These are phyloP conservation scores for Naganishia liquefaciens DNA, from an alignment of 1,284 basidiomycete genomes.

Conservation along the genomic window DNA sequence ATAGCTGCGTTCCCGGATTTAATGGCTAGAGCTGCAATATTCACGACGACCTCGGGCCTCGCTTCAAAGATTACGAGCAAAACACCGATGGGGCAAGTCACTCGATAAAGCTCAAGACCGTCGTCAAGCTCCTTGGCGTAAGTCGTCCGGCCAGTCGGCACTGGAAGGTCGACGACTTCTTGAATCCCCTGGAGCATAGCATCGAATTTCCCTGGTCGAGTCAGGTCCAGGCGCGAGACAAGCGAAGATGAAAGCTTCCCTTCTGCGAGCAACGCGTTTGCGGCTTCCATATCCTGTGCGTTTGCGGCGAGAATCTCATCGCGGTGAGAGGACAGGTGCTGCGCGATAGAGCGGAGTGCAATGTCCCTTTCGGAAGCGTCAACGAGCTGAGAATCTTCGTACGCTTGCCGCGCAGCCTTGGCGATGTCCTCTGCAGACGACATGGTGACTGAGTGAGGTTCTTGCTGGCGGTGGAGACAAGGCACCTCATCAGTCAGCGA, in stretches of 20 bases:
- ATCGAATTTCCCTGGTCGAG: slow-evolving; percentile 85
- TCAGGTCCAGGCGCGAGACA: slow-evolving; percentile 82
- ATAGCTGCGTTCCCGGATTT: slow-evolving; percentile 97
- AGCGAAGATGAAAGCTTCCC: slow-evolving; percentile 81
- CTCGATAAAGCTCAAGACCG: slow-evolving; percentile 81
- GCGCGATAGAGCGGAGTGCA: slow-evolving; percentile 70
- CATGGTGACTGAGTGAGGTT: background rate
- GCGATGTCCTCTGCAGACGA: slow-evolving; percentile 62
- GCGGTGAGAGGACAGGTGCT: slow-evolving; percentile 65
- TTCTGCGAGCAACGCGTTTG: slow-evolving; percentile 71
- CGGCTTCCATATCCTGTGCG: slow-evolving; percentile 73
- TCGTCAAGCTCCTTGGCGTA: slow-evolving; percentile 88
- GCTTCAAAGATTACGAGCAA: slow-evolving; percentile 97
- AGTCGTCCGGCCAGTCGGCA: slow-evolving; percentile 82
- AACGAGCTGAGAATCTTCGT: slow-evolving; percentile 80
- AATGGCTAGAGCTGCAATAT: slow-evolving; percentile 93
- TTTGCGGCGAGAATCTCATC: slow-evolving; percentile 76
- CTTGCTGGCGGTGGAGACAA: background rate
- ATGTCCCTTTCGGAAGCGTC: slow-evolving; percentile 65
- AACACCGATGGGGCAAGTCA: slow-evolving; percentile 96
- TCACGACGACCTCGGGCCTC: slow-evolving; percentile 95
- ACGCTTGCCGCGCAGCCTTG: slow-evolving; percentile 73
- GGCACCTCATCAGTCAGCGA: no score
- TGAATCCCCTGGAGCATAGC: slow-evolving; percentile 85
- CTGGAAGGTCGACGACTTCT: slow-evolving; percentile 81